Evolutionary conservation across 768 basidiomycete genomes (phyloP).

Genomic region (Lactifluus pinguis): DNA sequence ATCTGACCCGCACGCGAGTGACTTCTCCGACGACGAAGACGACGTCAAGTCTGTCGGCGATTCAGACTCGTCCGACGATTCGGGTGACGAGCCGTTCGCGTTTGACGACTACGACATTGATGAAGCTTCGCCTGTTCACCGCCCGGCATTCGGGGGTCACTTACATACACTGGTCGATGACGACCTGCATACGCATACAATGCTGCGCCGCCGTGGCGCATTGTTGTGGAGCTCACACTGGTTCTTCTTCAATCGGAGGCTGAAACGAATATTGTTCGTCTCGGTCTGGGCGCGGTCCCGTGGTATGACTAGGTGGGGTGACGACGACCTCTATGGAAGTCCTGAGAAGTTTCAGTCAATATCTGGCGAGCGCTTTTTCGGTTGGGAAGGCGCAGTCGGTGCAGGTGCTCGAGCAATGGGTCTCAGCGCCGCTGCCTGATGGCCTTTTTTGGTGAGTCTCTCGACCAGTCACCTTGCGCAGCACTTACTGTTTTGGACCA

Average conservation of each 20-base stretch:
- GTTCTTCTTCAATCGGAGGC: slow-evolving; percentile 92
- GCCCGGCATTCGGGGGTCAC: slow-evolving; percentile 20
- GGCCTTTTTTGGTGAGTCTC: slow-evolving; percentile 4
- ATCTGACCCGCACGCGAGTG: slow-evolving; percentile 86
- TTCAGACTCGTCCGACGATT: slow-evolving; percentile 51
- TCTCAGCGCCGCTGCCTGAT: slow-evolving; percentile 30
- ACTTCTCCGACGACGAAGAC: slow-evolving; percentile 72
- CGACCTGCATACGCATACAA: slow-evolving; percentile 31
- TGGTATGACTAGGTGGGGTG: slow-evolving; percentile 40
- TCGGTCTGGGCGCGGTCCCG: slow-evolving; percentile 83
- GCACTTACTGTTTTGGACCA: background rate
- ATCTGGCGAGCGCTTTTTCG: slow-evolving; percentile 55
- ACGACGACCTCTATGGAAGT: slow-evolving; percentile 28
- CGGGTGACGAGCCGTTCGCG: slow-evolving; percentile 64
- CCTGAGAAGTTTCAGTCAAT: slow-evolving; percentile 25
- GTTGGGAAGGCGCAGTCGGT: slow-evolving; percentile 71
- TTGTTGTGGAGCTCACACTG: slow-evolving; percentile 94
- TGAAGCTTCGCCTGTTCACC: slow-evolving; percentile 30
- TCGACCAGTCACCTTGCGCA: background rate
- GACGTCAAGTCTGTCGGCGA: slow-evolving; percentile 58
- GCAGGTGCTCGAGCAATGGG: slow-evolving; percentile 81
- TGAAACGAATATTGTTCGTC: slow-evolving; percentile 87
- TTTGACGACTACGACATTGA: slow-evolving; percentile 79
- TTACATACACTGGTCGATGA: slow-evolving; percentile 27
- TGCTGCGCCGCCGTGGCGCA: slow-evolving; percentile 58